Base-by-base conservation (phyloP, 306 rosid genomes). In the Gastrolobium bilobum region DNA sequence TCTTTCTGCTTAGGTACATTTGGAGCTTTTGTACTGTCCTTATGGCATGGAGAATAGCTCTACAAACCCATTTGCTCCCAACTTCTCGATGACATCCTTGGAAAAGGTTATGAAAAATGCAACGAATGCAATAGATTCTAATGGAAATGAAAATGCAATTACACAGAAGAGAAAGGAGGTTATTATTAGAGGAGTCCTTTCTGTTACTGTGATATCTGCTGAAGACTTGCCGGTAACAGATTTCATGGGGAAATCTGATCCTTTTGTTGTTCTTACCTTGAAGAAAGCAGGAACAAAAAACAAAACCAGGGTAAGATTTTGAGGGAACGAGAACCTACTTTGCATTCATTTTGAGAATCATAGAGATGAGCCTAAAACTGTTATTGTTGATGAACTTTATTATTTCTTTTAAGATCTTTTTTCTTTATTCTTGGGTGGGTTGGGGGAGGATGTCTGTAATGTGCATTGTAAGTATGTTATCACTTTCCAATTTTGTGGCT, bases 11-110 rank as follows among this genome's bases (percentile, higher is more conserved):
- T 84, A 93, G 98, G 98, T 93, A 51, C 96, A 96, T 69, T 87
- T 96, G 92, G 99, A 96, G 89, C 97, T 96, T 65, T 83, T 93
- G 59, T 96, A 96, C 88, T 80, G 64, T 83, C 99, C 99, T 26
- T 84, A 35, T 66, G 99, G 98, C 85, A 88, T 74, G 87, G 94
- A 89, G 71, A 96, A 86, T 77, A 84, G 88, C 70, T 79, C 90
- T 79, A 79, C 90, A 74, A 96, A 96, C 68, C 99, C 98, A 51
- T 96, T 90, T 83, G 71, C 94, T 77, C 73, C 90, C 47, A 63
- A 81, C 58, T 78, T 72, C 75, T 82, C 93, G 10, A 77, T 93
- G 97, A 96, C 98, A 35, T 89, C 98, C 78, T 88, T 96, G 81
- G 99, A 96, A 80, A 96, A 80, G 90, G 89, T 91, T 77, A 80